Base-by-base conservation (phyloP, 2,329 filamentous ascomycete species). In the Colletotrichum cordylinicola region DNA sequence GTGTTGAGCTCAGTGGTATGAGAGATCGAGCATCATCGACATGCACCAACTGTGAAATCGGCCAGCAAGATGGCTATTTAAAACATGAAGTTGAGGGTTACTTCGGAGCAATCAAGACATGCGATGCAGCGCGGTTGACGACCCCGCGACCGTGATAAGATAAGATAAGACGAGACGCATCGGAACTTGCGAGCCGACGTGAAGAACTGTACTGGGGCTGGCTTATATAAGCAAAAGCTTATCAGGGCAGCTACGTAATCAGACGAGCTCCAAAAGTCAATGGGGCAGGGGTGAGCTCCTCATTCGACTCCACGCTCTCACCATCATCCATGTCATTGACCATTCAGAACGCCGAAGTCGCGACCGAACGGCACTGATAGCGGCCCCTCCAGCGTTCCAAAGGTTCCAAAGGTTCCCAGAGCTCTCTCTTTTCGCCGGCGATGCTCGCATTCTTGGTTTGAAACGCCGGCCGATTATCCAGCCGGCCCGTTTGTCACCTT, bases 271-370 rank as follows among this genome's bases (percentile, higher is more conserved):
- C 33, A 13, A 18, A 18, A 35, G 15, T 29, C 37, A 33, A 52
- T 52, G 43, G 43, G 0, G 8, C 70, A 74, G 48, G 70, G 70
- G 73, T 68, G 64, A 76, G 74, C 74, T 76, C 70, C 74, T 76
- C 73, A 73, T 75, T 65, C 48, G 56, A 10, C 73, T 75, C 73
- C 73, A 74, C 64, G 73, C 70, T 68, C 73, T 75, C 73, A 69
- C 24, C 72, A 75, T 67, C 64, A 73, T 73, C 73, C 73, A 75
- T 73, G 73, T 73, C 70, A 12, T 68, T 48, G 48, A 73, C 70
- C 70, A 75, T 37, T 75, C 29, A 69, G 27, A 65, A 60, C 65
- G 74, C 74, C 74, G 74, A 76, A 73, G 4, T 69, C 74, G 74
- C 74, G 64, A 76, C 74, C 73, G 73, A 73, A 35, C 56, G 27